Conservation (phyloP, 2,329 filamentous ascomycete genomes). For the Penicillium sp. region DNA sequence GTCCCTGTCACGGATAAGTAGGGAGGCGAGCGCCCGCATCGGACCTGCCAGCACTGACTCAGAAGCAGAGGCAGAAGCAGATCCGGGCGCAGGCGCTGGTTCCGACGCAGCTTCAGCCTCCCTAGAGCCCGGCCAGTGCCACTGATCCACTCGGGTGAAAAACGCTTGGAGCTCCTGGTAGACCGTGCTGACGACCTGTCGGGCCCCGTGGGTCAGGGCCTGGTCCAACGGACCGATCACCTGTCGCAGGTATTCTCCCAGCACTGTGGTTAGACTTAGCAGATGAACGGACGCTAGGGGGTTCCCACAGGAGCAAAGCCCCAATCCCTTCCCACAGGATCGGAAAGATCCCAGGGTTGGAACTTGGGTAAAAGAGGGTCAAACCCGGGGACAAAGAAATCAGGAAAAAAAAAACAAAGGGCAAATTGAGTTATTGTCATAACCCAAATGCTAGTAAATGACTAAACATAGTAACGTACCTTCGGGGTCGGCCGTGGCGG, state of each 20-base stretch:
- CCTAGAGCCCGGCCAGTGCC: conserved; percentile 19
- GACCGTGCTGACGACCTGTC: conserved; percentile 37
- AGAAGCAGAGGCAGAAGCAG: background rate
- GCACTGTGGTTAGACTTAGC: conserved; percentile 34
- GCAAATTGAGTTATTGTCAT: background rate
- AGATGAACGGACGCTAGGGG: conserved; percentile 23
- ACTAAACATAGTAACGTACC: conserved; percentile 25
- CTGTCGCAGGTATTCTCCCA: conserved; percentile 34
- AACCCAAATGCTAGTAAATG: background rate
- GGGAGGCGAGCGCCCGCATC: conserved; percentile 32
- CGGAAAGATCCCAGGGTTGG: background rate
- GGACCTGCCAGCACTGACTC: conserved; percentile 27
- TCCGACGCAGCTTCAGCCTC: background rate
- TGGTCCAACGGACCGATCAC: conserved; percentile 33
- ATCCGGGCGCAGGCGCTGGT: background rate
- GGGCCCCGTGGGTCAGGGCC: conserved; percentile 35
- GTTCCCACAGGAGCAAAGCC: conserved; percentile 8
- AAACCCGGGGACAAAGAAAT: background rate
- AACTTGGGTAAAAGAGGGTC: background rate
- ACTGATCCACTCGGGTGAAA: conserved; percentile 34
- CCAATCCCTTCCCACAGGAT: background rate
- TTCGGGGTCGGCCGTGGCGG: conserved; percentile 26
- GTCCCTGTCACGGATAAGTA: conserved; percentile 39
- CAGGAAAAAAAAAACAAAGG: background rate
- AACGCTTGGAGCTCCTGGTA: conserved; percentile 40